Conservation (phyloP, 352 stramenopile species). For the Globisporangium parvum region DNA sequence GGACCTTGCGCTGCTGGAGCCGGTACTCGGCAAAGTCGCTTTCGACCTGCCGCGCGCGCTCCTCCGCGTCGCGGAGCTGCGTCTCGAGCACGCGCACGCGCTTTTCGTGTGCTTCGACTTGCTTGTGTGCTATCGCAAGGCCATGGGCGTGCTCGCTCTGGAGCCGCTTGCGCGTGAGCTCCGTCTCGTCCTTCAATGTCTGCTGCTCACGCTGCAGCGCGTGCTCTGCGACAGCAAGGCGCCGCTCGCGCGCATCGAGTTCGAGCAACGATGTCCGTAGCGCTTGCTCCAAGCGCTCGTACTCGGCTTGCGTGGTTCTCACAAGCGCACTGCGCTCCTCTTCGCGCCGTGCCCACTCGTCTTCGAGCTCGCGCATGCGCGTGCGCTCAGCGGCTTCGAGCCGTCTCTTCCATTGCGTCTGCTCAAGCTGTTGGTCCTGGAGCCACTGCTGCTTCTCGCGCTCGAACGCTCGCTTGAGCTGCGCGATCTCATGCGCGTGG, state of each 20-base stretch:
- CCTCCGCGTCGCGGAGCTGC: conserved; percentile 42
- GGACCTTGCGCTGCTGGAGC: conserved; percentile 65
- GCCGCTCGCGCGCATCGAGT: conserved; percentile 54
- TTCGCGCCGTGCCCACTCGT: conserved; percentile 72
- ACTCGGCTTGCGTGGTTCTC: conserved; percentile 50
- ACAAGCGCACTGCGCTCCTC: conserved; percentile 61
- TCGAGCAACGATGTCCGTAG: conserved; percentile 48
- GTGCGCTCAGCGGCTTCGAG: conserved; percentile 49
- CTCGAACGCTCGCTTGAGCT: conserved; percentile 28
- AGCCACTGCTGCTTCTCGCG: conserved; percentile 34
- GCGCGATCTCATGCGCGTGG: conserved; percentile 13
- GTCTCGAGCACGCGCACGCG: conserved; percentile 30
- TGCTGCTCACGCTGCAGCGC: conserved; percentile 52
- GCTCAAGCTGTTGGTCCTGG: conserved; percentile 39
- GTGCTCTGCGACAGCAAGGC: conserved; percentile 42
- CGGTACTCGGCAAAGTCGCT: conserved; percentile 65
- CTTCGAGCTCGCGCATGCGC: conserved; percentile 71
- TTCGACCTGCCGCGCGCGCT: conserved; percentile 48
- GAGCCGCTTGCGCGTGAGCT: conserved; percentile 41
- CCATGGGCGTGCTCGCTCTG: conserved; percentile 61
- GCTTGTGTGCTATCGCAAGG: conserved; percentile 45
- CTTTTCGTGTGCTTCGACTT: conserved; percentile 45
- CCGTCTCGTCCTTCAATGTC: conserved; percentile 47
- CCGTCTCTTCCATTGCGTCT: conserved; percentile 48
- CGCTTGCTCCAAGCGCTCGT: conserved; percentile 58